Percentiles rank a stretch among this genome's conserved stretches.
These are phyloP conservation scores for Zygoascus biomembranicola DNA, from an alignment of 805 yeast species.

Conservation along the genomic window DNA sequence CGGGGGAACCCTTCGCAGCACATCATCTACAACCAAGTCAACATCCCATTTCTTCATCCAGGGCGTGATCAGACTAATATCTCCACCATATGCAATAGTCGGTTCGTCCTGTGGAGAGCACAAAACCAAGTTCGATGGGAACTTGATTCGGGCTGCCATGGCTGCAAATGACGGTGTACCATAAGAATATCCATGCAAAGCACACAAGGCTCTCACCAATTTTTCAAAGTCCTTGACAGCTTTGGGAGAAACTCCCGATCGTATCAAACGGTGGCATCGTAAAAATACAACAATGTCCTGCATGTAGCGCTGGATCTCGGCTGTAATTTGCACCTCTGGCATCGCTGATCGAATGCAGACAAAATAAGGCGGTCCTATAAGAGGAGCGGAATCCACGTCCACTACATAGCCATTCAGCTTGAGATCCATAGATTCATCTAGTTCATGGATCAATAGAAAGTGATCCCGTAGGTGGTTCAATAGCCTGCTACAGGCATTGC, in stretches of 20 bases:
- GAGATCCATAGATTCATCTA: neutral
- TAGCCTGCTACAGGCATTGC: neutral
- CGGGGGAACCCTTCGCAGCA: slow-evolving; percentile 41
- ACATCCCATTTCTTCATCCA: slow-evolving; percentile 40
- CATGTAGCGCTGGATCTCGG: slow-evolving; percentile 46
- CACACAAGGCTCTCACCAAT: slow-evolving; percentile 35
- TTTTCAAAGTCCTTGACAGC: slow-evolving; percentile 36
- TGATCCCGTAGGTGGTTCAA: slow-evolving; percentile 1
- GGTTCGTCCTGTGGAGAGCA: slow-evolving; percentile 40
- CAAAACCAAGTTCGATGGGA: slow-evolving; percentile 41
- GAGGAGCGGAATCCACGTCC: neutral
- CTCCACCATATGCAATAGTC: slow-evolving; percentile 49
- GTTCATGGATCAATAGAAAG: slow-evolving; percentile 1
- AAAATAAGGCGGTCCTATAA: neutral
- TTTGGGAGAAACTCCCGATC: slow-evolving; percentile 44
- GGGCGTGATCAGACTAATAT: slow-evolving; percentile 33
- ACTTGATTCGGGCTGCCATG: slow-evolving; percentile 38
- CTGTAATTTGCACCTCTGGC: slow-evolving; percentile 31
- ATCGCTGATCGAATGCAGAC: neutral
- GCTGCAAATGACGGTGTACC: slow-evolving; percentile 49
- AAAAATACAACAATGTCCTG: slow-evolving; percentile 47
- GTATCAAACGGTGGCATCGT: slow-evolving; percentile 45
- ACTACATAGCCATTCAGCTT: neutral
- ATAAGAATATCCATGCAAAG: slow-evolving; percentile 32
- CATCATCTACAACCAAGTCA: slow-evolving; percentile 44